Base-by-base conservation (phyloP, 2,329 filamentous ascomycete species). In the Claviceps cyperi region DNA sequence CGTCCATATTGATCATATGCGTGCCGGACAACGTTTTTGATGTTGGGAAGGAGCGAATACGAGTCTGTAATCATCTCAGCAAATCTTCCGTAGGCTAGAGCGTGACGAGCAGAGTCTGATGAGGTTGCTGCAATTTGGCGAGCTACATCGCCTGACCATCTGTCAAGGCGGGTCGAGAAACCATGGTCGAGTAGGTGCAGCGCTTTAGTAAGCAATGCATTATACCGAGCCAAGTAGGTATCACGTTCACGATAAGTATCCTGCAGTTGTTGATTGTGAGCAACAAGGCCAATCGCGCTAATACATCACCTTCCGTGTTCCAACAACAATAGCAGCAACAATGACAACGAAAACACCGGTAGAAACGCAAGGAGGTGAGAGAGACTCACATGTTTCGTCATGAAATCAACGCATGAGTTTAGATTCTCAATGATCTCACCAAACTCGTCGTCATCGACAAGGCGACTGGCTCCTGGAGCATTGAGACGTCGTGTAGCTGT, bases 381-480 rank as follows among this genome's bases (percentile, higher is more conserved):
- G 36, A 9, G 43, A 64, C 82, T 64, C 67, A 89, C 85, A 69
- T 96, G 87, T 48, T 79, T 75, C 53, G 86, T 78, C 89, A 97
- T 96, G 62, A 97, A 97, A 32, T 83, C 83, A 57, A 98, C 80
- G 63, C 91, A 98, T 49, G 87, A 81, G 66, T 97, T 90, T 47
- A 98, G 72, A 54, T 88, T 91, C 45, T 79, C 76, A 46, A 98
- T 71, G 74, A 97, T 94, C 49, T 95, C 86, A 2, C 84, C 81
- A 61, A 97, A 96, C 43, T 86, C 84, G 47, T 84, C 81, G 51
- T 84, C 83, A 44, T 90, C 84, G 15, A 96, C 90, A 50, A 95
- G 74, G 51, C 84, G 88, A 46, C 86, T 83, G 19, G 91, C 90
- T 1, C 90, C 89, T 0, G 92, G 90, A 0, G 90, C 90, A 70